Percentiles rank a stretch among this genome's conserved stretches.
phyloP scores from a whole-genome alignment of 2,329 filamentous ascomycete species.

The Trichoderma pleuroti region DNA sequence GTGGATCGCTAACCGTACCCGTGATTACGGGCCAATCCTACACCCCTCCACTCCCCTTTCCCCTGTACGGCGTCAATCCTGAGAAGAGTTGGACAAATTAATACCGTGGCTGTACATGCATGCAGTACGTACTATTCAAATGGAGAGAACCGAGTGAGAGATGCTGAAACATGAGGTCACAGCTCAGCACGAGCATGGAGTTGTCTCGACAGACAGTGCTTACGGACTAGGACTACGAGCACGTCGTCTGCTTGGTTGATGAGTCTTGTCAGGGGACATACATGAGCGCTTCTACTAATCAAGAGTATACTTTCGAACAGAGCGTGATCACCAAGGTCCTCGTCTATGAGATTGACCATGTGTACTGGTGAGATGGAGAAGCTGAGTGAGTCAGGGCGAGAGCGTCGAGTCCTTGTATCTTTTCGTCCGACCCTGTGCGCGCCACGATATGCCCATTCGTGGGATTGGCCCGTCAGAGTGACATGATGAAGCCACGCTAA shows the following conservation, averaged over 20 bases:
- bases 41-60: background rate
- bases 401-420: background rate
- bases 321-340: background rate
- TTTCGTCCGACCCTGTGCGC: background rate
- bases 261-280: background rate
- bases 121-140: background rate
- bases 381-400: background rate
- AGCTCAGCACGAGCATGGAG: background rate
- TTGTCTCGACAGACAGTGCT: background rate
- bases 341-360: background rate
- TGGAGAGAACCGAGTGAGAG: background rate
- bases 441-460: background rate
- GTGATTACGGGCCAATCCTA: background rate
- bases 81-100: background rate
- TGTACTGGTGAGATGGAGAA: background rate
- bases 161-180: background rate
- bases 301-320: background rate
- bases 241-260: background rate
- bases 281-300: background rate
- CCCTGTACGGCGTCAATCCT: background rate
- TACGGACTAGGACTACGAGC: background rate
- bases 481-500: slow-evolving; percentile 9
- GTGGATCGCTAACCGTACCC: slow-evolving; percentile 16
- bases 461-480: slow-evolving; percentile 6
- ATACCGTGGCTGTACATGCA: background rate